Percentiles rank a stretch among this genome's conserved stretches.
Evolutionary conservation across 2,329 filamentous ascomycete species (phyloP).

Genomic region (Claviceps purpurea): DNA sequence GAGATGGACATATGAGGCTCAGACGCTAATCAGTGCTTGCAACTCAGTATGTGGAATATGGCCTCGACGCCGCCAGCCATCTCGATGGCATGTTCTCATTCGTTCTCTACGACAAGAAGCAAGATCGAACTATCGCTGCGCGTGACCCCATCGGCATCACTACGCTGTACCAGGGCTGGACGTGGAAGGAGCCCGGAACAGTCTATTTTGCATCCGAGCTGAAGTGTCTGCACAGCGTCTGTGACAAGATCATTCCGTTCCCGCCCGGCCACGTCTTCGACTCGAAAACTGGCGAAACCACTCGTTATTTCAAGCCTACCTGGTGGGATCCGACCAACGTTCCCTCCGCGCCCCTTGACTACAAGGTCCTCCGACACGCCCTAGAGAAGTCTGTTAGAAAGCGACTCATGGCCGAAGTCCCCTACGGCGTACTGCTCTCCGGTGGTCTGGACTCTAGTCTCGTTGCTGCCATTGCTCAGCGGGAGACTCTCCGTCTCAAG

Average conservation of each 20-base stretch:
- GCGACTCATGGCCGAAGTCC: slow-evolving; percentile 96
- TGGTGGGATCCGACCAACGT: slow-evolving; percentile 82
- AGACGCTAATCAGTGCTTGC: neutral
- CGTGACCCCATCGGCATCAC: slow-evolving; percentile 95
- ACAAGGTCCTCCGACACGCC: slow-evolving; percentile 65
- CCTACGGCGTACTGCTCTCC: slow-evolving; percentile 89
- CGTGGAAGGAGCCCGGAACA: slow-evolving; percentile 65
- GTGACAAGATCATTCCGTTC: slow-evolving; percentile 89
- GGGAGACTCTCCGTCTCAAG: slow-evolving; percentile 72
- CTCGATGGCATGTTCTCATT: slow-evolving; percentile 99
- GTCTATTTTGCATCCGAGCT: slow-evolving; percentile 96
- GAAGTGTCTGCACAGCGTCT: slow-evolving; percentile 84
- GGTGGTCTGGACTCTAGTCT: slow-evolving; percentile 92
- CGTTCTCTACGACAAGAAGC: slow-evolving; percentile 90
- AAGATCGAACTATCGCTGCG: slow-evolving; percentile 84
- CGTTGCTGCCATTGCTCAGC: slow-evolving; percentile 87
- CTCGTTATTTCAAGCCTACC: slow-evolving; percentile 77
- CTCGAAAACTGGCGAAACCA: slow-evolving; percentile 75
- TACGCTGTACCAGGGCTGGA: slow-evolving; percentile 92
- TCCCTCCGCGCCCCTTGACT: slow-evolving; percentile 68
- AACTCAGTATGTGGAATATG: slow-evolving; percentile 75
- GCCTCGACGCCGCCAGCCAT: slow-evolving; percentile 78
- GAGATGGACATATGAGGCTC: no score
- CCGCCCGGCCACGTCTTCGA: slow-evolving; percentile 94
- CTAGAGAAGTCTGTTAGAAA: slow-evolving; percentile 90